Base-by-base conservation (phyloP, 2,329 filamentous ascomycete genomes). In the Aureobasidium vineae region DNA sequence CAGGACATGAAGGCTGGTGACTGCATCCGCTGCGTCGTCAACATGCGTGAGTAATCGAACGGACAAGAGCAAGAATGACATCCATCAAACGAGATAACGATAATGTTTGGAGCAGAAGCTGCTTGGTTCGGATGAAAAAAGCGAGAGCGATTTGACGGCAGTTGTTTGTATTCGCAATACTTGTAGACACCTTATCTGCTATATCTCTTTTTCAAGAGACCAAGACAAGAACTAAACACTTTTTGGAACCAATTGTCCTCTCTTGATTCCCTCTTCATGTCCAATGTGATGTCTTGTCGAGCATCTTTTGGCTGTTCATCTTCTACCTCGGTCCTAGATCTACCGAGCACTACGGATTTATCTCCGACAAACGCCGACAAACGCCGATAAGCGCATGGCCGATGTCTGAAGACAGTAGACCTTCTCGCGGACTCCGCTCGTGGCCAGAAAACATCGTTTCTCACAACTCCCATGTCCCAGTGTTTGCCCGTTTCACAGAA, bases 1-100 rank as follows among this genome's bases (percentile, higher is more conserved):
- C 86, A 92, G 70, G 87, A 90, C 73, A 99, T 99, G 95, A 96
- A 97, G 85, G 85, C 88, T 68, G 95, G 95, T 67, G 93, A 98
- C 80, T 99, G 95, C 81, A 97, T 99, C 75, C 91, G 95, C 70
- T 96, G 92, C 72, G 95, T 98, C 11, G 90, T 97, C 64, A 87
- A 88, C 70, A 86, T 87, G 85, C 38, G 40, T 41, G 53, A 66
- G 43, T 66, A 60, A 52, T 33, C 40, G 33, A 41, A 41, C 21
- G 43, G 33, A 26, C 21, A 47, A 52, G 28, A 63, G 54, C 54
- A 59, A 59, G 54, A 41, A 63, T 31, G 23, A 23, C 31, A 63
- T 45, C 19, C 33, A 49, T 53, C 61, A 33, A 54, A 64, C 49
- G 49, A 64, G 45, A 36, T 64, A 43, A 64, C 49, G 61, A 64